Conservation (phyloP, 164 flowering plant species). For the Umbilicus rupestris region DNA sequence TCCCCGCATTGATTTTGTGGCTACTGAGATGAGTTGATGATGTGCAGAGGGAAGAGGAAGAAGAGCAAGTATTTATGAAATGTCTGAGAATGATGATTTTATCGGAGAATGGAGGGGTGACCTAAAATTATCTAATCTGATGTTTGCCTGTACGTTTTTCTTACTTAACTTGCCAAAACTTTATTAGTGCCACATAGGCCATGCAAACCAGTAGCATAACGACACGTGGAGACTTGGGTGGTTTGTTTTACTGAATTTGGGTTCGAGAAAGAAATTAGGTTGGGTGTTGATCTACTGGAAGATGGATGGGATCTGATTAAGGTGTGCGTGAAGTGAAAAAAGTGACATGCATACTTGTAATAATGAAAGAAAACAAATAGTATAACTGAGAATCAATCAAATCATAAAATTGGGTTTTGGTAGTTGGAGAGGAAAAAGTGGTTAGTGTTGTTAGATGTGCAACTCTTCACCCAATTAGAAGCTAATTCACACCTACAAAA, state of each 20-base stretch:
- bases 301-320: background rate
- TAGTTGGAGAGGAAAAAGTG: no score
- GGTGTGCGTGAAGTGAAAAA: no score
- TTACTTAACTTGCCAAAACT: slow-evolving; percentile 6
- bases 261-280: background rate
- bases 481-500: slow-evolving; percentile 5
- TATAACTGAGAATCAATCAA: no score
- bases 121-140: slow-evolving; percentile 7
- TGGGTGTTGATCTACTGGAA: slow-evolving; percentile 5
- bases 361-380: no score
- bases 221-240: background rate
- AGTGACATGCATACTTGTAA: no score
- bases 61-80: background rate
- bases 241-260: background rate
- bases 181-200: background rate
- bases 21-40: background rate
- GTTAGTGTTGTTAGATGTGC: background rate
- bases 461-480: background rate
- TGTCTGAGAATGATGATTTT: background rate
- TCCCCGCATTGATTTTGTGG: background rate
- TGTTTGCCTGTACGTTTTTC: slow-evolving; percentile 7
- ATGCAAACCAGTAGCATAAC: background rate
- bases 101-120: background rate
- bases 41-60: background rate
- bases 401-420: no score